phyloP scores from a whole-genome alignment of 2,329 filamentous ascomycete species.

The Fusarium mexicanum region DNA sequence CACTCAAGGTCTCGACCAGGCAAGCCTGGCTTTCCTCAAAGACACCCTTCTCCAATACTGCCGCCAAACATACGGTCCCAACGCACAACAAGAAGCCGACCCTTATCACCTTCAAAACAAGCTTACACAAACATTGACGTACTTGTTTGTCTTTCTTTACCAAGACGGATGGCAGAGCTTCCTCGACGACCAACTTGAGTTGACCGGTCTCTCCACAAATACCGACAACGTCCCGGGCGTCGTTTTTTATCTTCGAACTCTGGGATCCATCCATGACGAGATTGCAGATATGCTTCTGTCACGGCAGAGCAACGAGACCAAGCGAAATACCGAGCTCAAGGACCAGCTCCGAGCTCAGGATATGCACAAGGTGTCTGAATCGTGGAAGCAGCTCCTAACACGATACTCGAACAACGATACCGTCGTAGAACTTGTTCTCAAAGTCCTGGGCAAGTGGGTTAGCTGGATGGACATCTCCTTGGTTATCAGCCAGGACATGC shows the following conservation, averaged over 20 bases:
- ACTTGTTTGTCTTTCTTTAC: conserved; percentile 90
- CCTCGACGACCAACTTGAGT: conserved; percentile 85
- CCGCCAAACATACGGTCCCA: conserved; percentile 75
- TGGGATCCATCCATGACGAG: conserved; percentile 93
- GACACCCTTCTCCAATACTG: conserved; percentile 85
- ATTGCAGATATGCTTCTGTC: conserved; percentile 92
- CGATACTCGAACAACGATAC: conserved; percentile 77
- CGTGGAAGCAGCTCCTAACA: conserved; percentile 90
- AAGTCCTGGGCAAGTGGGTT: conserved; percentile 95
- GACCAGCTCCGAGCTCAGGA: conserved; percentile 88
- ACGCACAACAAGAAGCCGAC: conserved; percentile 70
- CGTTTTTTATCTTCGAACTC: conserved; percentile 86
- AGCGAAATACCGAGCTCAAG: conserved; percentile 89
- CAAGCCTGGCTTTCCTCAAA: conserved; percentile 79
- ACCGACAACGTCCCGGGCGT: conserved; percentile 79
- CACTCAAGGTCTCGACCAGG: conserved; percentile 76
- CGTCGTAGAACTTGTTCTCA: conserved; percentile 87
- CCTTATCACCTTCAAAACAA: conserved; percentile 90
- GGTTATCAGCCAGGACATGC: conserved; percentile 89
- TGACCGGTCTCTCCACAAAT: conserved; percentile 73
- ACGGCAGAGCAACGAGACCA: conserved; percentile 79
- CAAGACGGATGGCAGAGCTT: conserved; percentile 87
- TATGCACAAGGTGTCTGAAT: conserved; percentile 85
- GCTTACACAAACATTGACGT: conserved; percentile 93
- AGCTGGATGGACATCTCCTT: conserved; percentile 98